Base-by-base conservation (phyloP, 352 stramenopile genomes). In the Phytophthora constricta region DNA sequence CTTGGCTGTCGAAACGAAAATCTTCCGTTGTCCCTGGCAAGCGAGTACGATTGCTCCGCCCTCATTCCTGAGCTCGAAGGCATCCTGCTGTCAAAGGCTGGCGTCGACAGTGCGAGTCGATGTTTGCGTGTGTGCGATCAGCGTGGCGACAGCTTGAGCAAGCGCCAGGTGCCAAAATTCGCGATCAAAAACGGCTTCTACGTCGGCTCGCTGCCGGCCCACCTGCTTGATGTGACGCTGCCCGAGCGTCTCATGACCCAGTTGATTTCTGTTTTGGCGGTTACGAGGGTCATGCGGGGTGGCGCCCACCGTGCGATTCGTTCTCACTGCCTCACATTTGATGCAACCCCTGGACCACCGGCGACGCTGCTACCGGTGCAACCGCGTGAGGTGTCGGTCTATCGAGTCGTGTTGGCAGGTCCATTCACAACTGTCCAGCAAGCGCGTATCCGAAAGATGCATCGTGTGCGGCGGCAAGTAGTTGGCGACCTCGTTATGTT, bases 101-200 rank as follows among this genome's bases (percentile, higher is more conserved):
- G 51, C 27, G 43, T 68, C 5, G 26, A 41, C 22, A 33, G 33
- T 10, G 4, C 23, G 20, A 37, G 31, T 37, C 31, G 31, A 37
- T 7, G 31, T 37, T 17, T 58, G 17, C 28, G 43, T 17, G 17
- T 58, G 1, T 68, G 61, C 22, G 34, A 46, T 13, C 43, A 58
- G 16, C 62, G 61, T 25, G 7, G 45, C 46, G 41, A 22, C 19
- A 69, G 51, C 26, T 42, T 63, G 5, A 10, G 8, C 4, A 54
- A 62, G 20, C 9, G 17, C 0, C 20, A 41, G 3, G 28, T 61
- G 5, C 68, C 68, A 11, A 76, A 63, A 14, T 72, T 53, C 23
- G 34, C 68, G 10, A 76, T 76, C 25, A 65, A 65, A 1, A 76
- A 76, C 39, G 68, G 68, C 9, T 76, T 76, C 28, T 71, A 42